Percentiles rank a stretch among this genome's conserved stretches.
These are phyloP conservation scores for Trichophyton benhamiae DNA, from an alignment of 2,329 filamentous ascomycete genomes.

Conservation along the genomic window DNA sequence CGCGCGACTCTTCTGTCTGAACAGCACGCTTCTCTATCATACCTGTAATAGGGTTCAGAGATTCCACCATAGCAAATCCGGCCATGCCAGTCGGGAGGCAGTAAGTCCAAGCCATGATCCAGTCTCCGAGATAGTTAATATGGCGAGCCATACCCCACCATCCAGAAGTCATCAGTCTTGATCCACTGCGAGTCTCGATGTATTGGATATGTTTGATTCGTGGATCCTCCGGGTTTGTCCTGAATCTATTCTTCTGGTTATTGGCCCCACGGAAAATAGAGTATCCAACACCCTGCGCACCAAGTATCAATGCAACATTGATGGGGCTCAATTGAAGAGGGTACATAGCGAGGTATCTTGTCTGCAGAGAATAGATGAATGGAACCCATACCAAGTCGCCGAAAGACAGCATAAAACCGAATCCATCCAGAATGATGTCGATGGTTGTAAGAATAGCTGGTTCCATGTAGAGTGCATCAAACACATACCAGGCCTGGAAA, in stretches of 20 bases:
- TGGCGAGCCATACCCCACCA: constrained; percentile 92
- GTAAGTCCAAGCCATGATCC: constrained; percentile 87
- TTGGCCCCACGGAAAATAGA: constrained; percentile 85
- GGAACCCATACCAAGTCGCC: constrained; percentile 89
- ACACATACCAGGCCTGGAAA: constrained; percentile 68
- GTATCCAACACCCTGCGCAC: constrained; percentile 60
- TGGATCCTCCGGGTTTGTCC: constrained; percentile 72
- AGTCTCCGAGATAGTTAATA: constrained; percentile 94
- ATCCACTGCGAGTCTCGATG: constrained; percentile 72
- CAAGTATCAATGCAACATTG: constrained; percentile 54
- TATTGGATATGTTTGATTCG: constrained; percentile 67
- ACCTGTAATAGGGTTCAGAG: constrained; percentile 37
- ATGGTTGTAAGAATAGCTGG: constrained; percentile 83
- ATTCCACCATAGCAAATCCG: constrained; percentile 58
- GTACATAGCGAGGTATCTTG: constrained; percentile 70
- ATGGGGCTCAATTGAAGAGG: constrained; percentile 60
- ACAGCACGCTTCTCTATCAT: constrained; percentile 61
- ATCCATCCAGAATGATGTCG: constrained; percentile 85
- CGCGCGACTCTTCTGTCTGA: constrained; percentile 58
- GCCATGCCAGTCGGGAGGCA: constrained; percentile 74
- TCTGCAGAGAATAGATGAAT: constrained; percentile 74
- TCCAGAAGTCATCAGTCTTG: constrained; percentile 66
- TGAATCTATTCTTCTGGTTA: constrained; percentile 88
- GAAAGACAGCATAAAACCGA: constrained; percentile 88
- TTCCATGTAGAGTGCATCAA: constrained; percentile 81